These are phyloP conservation scores for Lasiodiplodia hormozganensis DNA, from an alignment of 2,329 filamentous ascomycete species.

Conservation along the genomic window DNA sequence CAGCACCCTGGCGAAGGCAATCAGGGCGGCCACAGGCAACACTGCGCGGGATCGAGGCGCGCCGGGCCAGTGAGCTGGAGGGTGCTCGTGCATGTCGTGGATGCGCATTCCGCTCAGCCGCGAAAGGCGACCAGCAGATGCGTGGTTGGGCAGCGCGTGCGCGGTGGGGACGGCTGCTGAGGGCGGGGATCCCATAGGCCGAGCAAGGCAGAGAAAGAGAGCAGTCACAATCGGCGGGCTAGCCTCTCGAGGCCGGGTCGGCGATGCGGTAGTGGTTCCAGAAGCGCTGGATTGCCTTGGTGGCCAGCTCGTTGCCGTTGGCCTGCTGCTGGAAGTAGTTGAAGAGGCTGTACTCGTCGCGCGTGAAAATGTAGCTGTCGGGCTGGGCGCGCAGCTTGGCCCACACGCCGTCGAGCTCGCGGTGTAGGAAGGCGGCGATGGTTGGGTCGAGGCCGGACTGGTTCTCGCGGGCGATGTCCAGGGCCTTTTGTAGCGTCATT, in stretches of 20 bases:
- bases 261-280: conserved; percentile 57
- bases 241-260: conserved; percentile 15
- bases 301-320: conserved; percentile 57
- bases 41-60: conserved; percentile 6
- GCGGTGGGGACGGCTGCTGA: conserved; percentile 14
- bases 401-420: conserved; percentile 67
- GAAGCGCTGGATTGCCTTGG: conserved; percentile 62
- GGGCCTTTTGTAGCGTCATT: conserved; percentile 67
- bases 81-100: conserved; percentile 19
- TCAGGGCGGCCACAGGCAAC: background rate
- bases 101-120: conserved; percentile 10
- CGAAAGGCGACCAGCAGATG: conserved; percentile 11
- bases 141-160: background rate
- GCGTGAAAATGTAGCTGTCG: conserved; percentile 73
- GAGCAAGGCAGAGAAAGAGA: conserved; percentile 16
- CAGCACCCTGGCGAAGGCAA: conserved; percentile 4
- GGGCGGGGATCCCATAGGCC: conserved; percentile 22
- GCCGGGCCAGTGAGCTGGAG: conserved; percentile 6
- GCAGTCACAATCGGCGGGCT: conserved; percentile 19
- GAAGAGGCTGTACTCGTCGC: conserved; percentile 84
- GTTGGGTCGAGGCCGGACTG: conserved; percentile 70
- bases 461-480: conserved; percentile 78
- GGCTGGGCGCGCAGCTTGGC: conserved; percentile 68
- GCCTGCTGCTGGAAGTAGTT: conserved; percentile 81
- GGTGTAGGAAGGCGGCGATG: conserved; percentile 70